Evolutionary conservation across 225 moss, liverwort and hornwort species (phyloP).

Genomic region (Marchantia paleacea): DNA sequence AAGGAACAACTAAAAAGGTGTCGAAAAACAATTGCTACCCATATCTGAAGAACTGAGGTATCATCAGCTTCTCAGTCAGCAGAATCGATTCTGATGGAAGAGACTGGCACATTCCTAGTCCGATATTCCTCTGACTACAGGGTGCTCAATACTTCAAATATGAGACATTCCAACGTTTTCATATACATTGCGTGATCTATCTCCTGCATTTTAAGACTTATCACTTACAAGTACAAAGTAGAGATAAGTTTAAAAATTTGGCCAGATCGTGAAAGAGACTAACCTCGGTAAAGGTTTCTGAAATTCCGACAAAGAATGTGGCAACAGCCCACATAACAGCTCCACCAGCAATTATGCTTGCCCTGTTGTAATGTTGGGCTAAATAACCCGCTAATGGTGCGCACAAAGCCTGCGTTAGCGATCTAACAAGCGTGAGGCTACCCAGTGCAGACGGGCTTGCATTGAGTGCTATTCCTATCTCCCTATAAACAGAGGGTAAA

Average conservation of each 20-base stretch:
- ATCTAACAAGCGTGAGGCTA: slow-evolving; percentile 81
- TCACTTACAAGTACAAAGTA: not conserved
- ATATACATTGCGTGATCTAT: no score
- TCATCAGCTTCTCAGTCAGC: no score
- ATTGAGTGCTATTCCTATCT: slow-evolving; percentile 64
- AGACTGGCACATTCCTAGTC: no score
- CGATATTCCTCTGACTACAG: not conserved
- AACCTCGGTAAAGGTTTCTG: slow-evolving; percentile 70
- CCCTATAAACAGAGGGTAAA: slow-evolving; percentile 82
- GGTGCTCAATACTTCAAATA: not conserved
- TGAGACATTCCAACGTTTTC: not conserved
- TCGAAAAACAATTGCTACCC: not conserved
- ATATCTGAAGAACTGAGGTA: no score
- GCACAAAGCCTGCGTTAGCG: slow-evolving; percentile 70
- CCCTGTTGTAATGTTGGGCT: slow-evolving; percentile 75
- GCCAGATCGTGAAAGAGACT: not conserved
- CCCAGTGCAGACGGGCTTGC: slow-evolving; percentile 66
- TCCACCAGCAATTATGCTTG: slow-evolving; percentile 72
- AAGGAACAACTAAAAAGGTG: not conserved
- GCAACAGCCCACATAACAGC: slow-evolving; percentile 85
- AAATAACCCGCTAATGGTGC: slow-evolving; percentile 87
- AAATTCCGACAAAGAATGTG: slow-evolving; percentile 89
- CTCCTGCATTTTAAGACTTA: not conserved
- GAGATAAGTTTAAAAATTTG: no score
- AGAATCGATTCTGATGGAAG: no score